Conservation (phyloP, 257 asterid species). For the Gynochthodes officinalis region DNA sequence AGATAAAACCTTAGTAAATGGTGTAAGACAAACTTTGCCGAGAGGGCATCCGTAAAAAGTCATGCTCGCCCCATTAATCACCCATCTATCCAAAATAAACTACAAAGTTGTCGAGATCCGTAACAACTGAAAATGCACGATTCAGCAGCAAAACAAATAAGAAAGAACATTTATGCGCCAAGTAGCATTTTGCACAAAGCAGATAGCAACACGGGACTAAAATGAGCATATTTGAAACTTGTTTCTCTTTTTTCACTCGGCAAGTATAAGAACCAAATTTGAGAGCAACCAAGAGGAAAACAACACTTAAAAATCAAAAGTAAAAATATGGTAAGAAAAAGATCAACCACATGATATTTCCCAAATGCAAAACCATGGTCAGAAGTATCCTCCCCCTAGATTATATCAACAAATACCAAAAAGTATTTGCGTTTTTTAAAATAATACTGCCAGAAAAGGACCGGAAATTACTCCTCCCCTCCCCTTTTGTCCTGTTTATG, state of each 20-base stretch:
- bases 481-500: neutral
- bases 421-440: too few relatives aligned
- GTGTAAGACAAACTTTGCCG: constrained; percentile 4
- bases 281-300: neutral
- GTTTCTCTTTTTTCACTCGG: too few relatives aligned
- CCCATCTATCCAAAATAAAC: neutral
- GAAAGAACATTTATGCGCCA: neutral
- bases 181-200: neutral
- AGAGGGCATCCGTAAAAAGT: neutral
- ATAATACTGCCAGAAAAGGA: neutral
- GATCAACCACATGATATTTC: neutral
- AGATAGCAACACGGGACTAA: neutral
- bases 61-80: neutral
- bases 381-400: neutral
- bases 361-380: neutral
- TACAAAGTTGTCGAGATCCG: neutral
- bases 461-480: neutral
- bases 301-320: neutral
- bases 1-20: neutral
- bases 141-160: neutral
- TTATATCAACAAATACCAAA: too few relatives aligned
- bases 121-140: constrained; percentile 1
- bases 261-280: too few relatives aligned
- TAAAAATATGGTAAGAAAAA: neutral
- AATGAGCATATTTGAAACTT: too few relatives aligned